A percentile compares a stretch with the other conserved stretches of the same genome.
These are phyloP conservation scores for Diaporthe humulicola DNA, from an alignment of 2,329 filamentous ascomycete species.

Conservation along the genomic window DNA sequence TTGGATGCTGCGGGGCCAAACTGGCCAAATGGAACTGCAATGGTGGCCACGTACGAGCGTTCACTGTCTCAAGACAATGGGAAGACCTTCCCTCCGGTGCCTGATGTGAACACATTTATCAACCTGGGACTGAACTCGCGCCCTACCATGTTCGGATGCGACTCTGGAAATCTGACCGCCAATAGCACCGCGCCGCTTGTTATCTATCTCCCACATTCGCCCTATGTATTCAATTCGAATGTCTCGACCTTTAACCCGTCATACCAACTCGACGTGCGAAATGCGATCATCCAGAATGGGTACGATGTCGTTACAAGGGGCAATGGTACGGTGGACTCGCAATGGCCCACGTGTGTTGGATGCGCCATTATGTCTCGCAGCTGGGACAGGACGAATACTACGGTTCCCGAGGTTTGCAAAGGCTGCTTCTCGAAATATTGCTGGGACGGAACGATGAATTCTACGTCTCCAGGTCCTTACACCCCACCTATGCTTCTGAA, in stretches of 20 bases:
- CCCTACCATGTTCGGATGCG: slow-evolving; percentile 75
- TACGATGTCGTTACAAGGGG: slow-evolving; percentile 86
- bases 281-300: slow-evolving; percentile 88
- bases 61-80: slow-evolving; percentile 59
- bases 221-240: slow-evolving; percentile 83
- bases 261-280: slow-evolving; percentile 76
- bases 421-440: slow-evolving; percentile 87
- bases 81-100: slow-evolving; percentile 70
- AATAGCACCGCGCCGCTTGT: slow-evolving; percentile 46
- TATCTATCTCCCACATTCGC: slow-evolving; percentile 85
- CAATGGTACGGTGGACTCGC: slow-evolving; percentile 79
- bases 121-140: slow-evolving; percentile 69
- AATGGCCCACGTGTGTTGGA: slow-evolving; percentile 87
- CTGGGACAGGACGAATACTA: slow-evolving; percentile 76
- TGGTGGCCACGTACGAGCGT: slow-evolving; percentile 70
- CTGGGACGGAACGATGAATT: slow-evolving; percentile 82
- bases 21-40: slow-evolving; percentile 73
- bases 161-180: slow-evolving; percentile 51
- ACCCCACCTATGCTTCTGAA: slow-evolving; percentile 42
- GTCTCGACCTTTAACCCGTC: slow-evolving; percentile 79
- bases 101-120: slow-evolving; percentile 67
- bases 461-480: slow-evolving; percentile 44
- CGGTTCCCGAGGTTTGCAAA: slow-evolving; percentile 78
- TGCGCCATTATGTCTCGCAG: slow-evolving; percentile 88
- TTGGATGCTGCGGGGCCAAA: slow-evolving; percentile 54